Percentiles rank a stretch among this genome's conserved stretches.
phyloP scores from a whole-genome alignment of 1,284 basidiomycete genomes.

The Leccinum pallidistipes region DNA sequence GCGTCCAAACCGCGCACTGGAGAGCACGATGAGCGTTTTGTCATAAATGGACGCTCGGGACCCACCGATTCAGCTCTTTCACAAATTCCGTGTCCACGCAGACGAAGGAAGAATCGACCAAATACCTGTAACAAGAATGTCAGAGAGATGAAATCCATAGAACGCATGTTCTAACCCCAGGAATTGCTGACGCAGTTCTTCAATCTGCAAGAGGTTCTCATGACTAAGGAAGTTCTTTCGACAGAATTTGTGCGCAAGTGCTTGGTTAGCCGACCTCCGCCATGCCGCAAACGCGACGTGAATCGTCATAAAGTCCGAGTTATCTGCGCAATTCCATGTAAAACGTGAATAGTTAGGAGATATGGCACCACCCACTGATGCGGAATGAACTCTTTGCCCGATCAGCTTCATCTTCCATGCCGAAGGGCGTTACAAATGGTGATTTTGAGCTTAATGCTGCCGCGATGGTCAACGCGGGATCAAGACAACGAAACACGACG shows the following conservation, averaged over 20 bases:
- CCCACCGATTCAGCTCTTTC: slow-evolving; percentile 70
- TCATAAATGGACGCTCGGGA: not conserved
- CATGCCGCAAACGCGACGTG: slow-evolving; percentile 91
- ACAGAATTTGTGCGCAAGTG: slow-evolving; percentile 75
- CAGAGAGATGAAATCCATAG: slow-evolving; percentile 1
- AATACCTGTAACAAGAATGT: slow-evolving; percentile 49
- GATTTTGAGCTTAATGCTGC: slow-evolving; percentile 93
- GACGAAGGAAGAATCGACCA: slow-evolving; percentile 90
- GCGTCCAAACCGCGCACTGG: slow-evolving; percentile 74
- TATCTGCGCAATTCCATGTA: slow-evolving; percentile 51
- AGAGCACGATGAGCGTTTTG: slow-evolving; percentile 6
- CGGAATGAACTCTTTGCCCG: slow-evolving; percentile 83
- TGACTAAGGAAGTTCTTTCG: slow-evolving; percentile 84
- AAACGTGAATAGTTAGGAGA: not conserved
- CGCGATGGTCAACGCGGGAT: slow-evolving; percentile 94
- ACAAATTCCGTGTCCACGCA: slow-evolving; percentile 65
- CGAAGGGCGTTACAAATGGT: slow-evolving; percentile 90
- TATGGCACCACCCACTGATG: slow-evolving; percentile 49
- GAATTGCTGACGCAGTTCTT: slow-evolving; percentile 95
- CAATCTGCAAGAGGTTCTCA: slow-evolving; percentile 94
- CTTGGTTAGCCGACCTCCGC: slow-evolving; percentile 72
- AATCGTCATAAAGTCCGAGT: slow-evolving; percentile 96
- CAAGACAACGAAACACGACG: slow-evolving; percentile 86
- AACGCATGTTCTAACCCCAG: slow-evolving; percentile 53
- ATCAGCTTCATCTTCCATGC: slow-evolving; percentile 86